Evolutionary conservation across 371 early-diverging fungal genomes (phyloP).

Genomic region (Mucor racemosus): DNA sequence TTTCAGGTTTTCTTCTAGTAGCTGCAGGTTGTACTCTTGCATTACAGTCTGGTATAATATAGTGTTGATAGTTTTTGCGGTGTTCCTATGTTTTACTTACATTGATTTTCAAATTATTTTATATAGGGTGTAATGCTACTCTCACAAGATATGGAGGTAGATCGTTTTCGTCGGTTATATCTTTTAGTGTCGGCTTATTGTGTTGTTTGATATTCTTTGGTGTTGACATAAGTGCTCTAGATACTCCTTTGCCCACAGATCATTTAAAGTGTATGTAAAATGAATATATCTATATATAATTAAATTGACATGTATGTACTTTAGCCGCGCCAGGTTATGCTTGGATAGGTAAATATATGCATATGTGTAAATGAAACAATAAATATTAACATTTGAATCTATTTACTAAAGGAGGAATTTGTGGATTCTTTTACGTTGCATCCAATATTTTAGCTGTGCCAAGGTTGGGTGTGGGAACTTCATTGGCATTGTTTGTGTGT

Average conservation of each 20-base stretch:
- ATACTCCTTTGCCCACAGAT: conserved; percentile 31
- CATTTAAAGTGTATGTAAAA: not conserved
- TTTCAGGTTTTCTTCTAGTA: conserved; percentile 20
- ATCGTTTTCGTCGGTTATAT: conserved; percentile 33
- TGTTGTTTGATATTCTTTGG: conserved; percentile 33
- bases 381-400: not conserved
- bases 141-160: conserved; percentile 33
- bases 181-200: conserved; percentile 32
- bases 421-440: conserved; percentile 34
- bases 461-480: conserved; percentile 37
- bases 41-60: conserved; percentile 20
- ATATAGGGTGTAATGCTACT: conserved; percentile 34
- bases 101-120: not conserved
- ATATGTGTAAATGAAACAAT: not conserved
- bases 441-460: conserved; percentile 38
- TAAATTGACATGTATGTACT: not conserved
- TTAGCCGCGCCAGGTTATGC: conserved; percentile 37
- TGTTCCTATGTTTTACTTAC: not conserved
- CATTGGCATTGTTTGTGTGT: conserved; percentile 41
- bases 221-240: conserved; percentile 30
- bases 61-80: not conserved
- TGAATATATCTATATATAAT: not conserved
- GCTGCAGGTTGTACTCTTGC: conserved; percentile 24
- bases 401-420: conserved; percentile 27
- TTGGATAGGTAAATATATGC: conserved; percentile 33